Conservation (phyloP, 305 asterid genomes). For the Striga hermonthica region DNA sequence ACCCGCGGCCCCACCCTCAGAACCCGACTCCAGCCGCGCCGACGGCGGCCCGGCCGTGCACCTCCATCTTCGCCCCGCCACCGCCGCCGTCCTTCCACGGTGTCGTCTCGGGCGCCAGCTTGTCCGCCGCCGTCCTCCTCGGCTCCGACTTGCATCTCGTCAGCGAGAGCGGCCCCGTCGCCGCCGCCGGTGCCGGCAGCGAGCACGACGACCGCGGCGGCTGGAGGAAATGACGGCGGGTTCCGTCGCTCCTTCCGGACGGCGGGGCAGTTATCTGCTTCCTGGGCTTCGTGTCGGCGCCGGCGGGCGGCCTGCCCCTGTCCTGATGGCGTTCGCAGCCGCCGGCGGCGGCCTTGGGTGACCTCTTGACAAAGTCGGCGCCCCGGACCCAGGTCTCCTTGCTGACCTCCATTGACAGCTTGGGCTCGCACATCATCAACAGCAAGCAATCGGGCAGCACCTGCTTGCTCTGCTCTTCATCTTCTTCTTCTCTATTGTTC, state of each 20-base stretch:
- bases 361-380: conserved; percentile 72
- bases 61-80: conserved; percentile 51
- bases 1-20: conserved; percentile 38
- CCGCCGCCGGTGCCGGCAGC: conserved; percentile 46
- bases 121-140: conserved; percentile 89
- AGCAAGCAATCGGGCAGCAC: conserved; percentile 73
- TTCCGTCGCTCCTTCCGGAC: conserved; percentile 23
- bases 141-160: conserved; percentile 98
- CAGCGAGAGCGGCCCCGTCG: conserved; percentile 71
- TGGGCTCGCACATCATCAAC: conserved; percentile 96
- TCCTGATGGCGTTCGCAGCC: conserved; percentile 27
- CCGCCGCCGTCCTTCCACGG: conserved; percentile 51
- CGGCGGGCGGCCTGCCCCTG: conserved; percentile 28
- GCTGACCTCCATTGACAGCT: conserved; percentile 92
- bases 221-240: conserved; percentile 22
- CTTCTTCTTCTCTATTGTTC: not conserved
- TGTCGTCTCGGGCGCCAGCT: conserved; percentile 69
- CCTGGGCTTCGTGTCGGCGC: conserved; percentile 30
- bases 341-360: conserved; percentile 32
- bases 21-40: conserved; percentile 78
- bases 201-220: conserved; percentile 85
- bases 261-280: conserved; percentile 30
- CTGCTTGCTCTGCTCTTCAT: conserved; percentile 11
- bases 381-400: conserved; percentile 96
- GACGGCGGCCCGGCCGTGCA: conserved; percentile 49